Conservation (phyloP, 306 rosid species). For the barrel medic (Medicago truncatula) region DNA sequence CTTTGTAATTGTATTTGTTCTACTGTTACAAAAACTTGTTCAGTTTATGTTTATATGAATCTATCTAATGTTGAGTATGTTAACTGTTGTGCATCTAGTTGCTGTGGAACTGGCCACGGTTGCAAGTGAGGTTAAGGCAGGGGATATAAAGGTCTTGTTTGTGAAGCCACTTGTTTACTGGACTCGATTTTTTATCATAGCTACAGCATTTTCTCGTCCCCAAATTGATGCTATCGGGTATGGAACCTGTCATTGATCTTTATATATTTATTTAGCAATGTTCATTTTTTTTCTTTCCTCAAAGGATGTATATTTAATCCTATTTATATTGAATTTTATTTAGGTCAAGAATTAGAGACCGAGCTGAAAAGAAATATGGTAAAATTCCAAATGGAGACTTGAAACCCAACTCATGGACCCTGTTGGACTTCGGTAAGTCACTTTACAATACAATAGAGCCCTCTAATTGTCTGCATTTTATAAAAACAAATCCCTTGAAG, state of each 20-base stretch:
- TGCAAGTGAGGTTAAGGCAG: slow-evolving; percentile 93
- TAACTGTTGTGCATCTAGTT: slow-evolving; percentile 59
- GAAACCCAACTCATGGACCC: slow-evolving; percentile 95
- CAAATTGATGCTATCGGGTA: slow-evolving; percentile 92
- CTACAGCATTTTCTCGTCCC: slow-evolving; percentile 95
- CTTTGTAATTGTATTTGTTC: slow-evolving; percentile 2
- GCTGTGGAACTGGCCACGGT: slow-evolving; percentile 89
- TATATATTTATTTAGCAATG: slow-evolving; percentile 21
- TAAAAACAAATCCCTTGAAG: slow-evolving; percentile 8
- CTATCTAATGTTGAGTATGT: slow-evolving; percentile 38
- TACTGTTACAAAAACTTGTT: slow-evolving; percentile 25
- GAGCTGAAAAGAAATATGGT: slow-evolving; percentile 87
- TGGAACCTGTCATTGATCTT: slow-evolving; percentile 28
- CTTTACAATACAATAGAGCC: not conserved
- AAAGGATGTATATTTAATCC: slow-evolving; percentile 12
- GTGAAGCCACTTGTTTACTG: slow-evolving; percentile 98
- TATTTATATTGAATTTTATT: slow-evolving; percentile 48
- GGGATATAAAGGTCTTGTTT: slow-evolving; percentile 85
- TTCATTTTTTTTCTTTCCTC: slow-evolving; percentile 23
- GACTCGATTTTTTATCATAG: slow-evolving; percentile 91
- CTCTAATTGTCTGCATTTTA: slow-evolving; percentile 18
- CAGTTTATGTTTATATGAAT: slow-evolving; percentile 7
- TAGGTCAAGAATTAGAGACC: slow-evolving; percentile 85
- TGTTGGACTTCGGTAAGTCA: slow-evolving; percentile 81
- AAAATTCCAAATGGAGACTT: slow-evolving; percentile 76